phyloP scores from a whole-genome alignment of 2,329 filamentous ascomycete species.

The Fusarium humuli region DNA sequence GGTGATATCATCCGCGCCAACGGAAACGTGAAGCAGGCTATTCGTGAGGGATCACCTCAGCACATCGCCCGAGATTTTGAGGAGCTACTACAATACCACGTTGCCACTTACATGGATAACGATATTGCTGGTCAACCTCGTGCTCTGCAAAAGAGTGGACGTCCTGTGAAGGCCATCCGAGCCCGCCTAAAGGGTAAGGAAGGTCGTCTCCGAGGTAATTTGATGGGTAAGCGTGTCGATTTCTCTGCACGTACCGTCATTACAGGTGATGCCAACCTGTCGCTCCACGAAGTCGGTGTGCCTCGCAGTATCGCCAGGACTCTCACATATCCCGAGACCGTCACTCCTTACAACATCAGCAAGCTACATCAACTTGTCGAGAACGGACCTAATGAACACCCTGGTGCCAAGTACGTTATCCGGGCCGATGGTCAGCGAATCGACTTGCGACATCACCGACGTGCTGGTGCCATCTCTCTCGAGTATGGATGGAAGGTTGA shows the following conservation, averaged over 20 bases:
- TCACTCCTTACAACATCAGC: constrained; percentile 97
- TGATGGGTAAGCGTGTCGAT: constrained; percentile 99
- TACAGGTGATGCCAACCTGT: constrained; percentile 96
- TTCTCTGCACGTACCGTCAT: constrained; percentile 99
- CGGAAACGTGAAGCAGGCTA: constrained; percentile 90
- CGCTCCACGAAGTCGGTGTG: constrained; percentile 96
- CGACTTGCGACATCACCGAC: constrained; percentile 92
- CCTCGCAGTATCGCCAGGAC: constrained; percentile 92
- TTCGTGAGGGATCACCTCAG: constrained; percentile 89
- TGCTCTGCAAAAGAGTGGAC: constrained; percentile 94
- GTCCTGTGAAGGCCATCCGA: constrained; percentile 96
- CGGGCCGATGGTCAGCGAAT: constrained; percentile 93
- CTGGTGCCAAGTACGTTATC: constrained; percentile 96
- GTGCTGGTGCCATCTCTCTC: constrained; percentile 84
- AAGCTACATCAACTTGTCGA: constrained; percentile 89
- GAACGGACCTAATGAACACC: constrained; percentile 94
- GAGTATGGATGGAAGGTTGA: constrained; percentile 99
- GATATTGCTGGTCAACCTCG: constrained; percentile 96
- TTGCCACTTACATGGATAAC: constrained; percentile 99
- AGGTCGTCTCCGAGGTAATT: constrained; percentile 94
- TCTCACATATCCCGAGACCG: constrained; percentile 95
- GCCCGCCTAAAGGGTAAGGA: constrained; percentile 99
- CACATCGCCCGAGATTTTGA: constrained; percentile 95
- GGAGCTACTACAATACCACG: constrained; percentile 92
- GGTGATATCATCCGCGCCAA: constrained; percentile 99